A percentile compares a stretch with the other conserved stretches of the same genome.
These are phyloP conservation scores for Raphanus raphanistrum DNA, from an alignment of 345 rosid species.

Conservation along the genomic window DNA sequence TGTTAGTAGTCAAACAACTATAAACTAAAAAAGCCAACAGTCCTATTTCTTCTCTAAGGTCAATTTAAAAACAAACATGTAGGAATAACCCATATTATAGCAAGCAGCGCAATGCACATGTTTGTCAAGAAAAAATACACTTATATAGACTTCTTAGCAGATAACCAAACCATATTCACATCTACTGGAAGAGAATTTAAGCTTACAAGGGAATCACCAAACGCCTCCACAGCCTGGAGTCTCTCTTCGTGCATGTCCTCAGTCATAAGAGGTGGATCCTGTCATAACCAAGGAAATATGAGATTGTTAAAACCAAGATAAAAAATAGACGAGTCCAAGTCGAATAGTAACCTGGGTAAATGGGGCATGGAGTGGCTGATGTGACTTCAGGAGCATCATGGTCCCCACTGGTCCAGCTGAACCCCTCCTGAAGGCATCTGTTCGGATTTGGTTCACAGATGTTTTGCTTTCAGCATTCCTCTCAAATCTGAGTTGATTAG, in stretches of 20 bases:
- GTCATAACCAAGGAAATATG: slow-evolving; percentile 24
- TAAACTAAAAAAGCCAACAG: not conserved
- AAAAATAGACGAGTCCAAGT: slow-evolving; percentile 16
- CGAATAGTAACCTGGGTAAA: slow-evolving; percentile 71
- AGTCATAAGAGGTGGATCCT: slow-evolving; percentile 95
- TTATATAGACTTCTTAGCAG: slow-evolving; percentile 13
- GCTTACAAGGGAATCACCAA: slow-evolving; percentile 84
- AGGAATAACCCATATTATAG: not conserved
- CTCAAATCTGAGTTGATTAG: slow-evolving; percentile 28
- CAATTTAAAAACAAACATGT: not conserved
- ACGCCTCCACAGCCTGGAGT: slow-evolving; percentile 82
- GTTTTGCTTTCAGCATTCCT: slow-evolving; percentile 40
- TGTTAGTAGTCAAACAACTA: slow-evolving; percentile 4
- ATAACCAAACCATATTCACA: slow-evolving; percentile 25
- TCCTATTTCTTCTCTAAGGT: not conserved
- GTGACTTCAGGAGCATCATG: slow-evolving; percentile 82
- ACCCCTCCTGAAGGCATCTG: slow-evolving; percentile 63
- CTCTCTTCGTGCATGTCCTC: slow-evolving; percentile 99
- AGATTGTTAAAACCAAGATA: slow-evolving; percentile 1
- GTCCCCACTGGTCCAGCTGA: slow-evolving; percentile 85
- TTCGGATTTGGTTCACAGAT: slow-evolving; percentile 43
- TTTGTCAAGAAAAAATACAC: slow-evolving; percentile 17
- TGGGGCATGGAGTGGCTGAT: slow-evolving; percentile 88
- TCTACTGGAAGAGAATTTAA: slow-evolving; percentile 18
- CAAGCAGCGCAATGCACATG: not conserved